Evolutionary conservation across 108 stramenopile genomes (phyloP).

Genomic region (Stephanodiscus minutulus): DNA sequence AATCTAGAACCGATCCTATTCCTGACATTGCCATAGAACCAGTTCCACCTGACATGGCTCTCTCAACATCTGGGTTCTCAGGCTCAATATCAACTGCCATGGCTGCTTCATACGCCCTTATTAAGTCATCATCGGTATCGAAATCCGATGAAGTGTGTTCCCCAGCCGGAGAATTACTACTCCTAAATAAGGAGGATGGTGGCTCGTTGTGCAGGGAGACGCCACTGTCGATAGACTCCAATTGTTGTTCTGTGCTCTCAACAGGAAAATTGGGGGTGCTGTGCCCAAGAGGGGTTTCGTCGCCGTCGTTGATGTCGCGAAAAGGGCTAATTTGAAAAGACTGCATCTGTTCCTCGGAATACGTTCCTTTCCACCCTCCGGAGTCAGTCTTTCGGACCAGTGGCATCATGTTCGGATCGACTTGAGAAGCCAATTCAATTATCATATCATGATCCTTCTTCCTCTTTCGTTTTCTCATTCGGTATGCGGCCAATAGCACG

Average conservation of each 20-base stretch:
- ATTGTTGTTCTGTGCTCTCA: not conserved
- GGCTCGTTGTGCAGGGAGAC: not conserved
- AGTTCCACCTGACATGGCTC: not conserved
- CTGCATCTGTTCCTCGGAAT: constrained; percentile 35
- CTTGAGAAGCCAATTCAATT: not conserved
- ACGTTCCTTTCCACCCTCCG: constrained; percentile 38
- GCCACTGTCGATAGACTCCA: constrained; percentile 43
- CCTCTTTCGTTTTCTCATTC: not conserved
- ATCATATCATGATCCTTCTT: not conserved
- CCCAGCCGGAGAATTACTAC: constrained; percentile 25
- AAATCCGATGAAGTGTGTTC: constrained; percentile 18
- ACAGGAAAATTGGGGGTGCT: not conserved
- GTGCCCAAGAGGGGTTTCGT: too few species aligned
- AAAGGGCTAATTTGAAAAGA: constrained; percentile 33
- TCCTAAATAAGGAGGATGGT: not conserved
- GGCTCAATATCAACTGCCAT: constrained; percentile 41
- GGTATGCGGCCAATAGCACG: constrained; percentile 9
- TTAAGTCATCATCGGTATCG: constrained; percentile 38
- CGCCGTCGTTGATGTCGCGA: constrained; percentile 20
- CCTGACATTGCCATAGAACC: constrained; percentile 17
- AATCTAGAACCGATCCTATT: constrained; percentile 8
- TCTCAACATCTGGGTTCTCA: constrained; percentile 22
- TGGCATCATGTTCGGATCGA: constrained; percentile 14
- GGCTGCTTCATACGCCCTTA: constrained; percentile 47
- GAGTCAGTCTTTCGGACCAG: constrained; percentile 40